Base-by-base conservation (phyloP, 352 stramenopile species). In the Phytophthora kernoviae region DNA sequence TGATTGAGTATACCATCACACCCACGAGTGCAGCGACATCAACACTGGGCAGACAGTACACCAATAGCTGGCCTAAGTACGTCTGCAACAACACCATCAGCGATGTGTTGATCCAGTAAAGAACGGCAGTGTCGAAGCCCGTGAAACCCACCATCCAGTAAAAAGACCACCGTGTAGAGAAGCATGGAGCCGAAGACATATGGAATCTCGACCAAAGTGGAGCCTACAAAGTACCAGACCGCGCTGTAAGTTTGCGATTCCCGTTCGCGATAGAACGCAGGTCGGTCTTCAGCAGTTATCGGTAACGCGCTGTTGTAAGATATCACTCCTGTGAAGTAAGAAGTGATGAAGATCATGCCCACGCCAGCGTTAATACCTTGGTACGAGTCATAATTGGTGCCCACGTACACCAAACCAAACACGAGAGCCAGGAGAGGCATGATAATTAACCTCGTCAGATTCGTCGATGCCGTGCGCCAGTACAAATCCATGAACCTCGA, bases 221-320 rank as follows among this genome's bases (percentile, higher is more conserved):
- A 52, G 15, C 83, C 73, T 4, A 95, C 45, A 37, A 75, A 76
- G 43, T 97, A 91, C 46, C 83, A 77, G 12, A 71, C 39, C 32
- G 79, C 54, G 17, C 73, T 68, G 54, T 97, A 98, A 69, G 93
- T 96, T 47, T 84, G 56, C 1, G 85, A 79, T n/a, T 81, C 75
- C 27, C 91, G 85, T 58, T 98, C 90, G 3, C 88, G 70, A 73
- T 97, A 97, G 62, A 94, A 98, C 37, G 90, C 83, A 30, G 86
- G 85, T 37, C 93, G 80, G 47, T 98, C 87, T 41, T 83, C 73
- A 50, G 87, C 75, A 40, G 90, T 87, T 5, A 94, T 61, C 10
- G 83, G 73, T 14, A 96, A 43, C 3, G 83, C 78, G 4, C 66
- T 82, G 33, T 92, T 71, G 32, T 92, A 79, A 34, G 71, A 75